Conservation (phyloP, 805 yeast genomes). For the Yamadazyma tumulicola region DNA sequence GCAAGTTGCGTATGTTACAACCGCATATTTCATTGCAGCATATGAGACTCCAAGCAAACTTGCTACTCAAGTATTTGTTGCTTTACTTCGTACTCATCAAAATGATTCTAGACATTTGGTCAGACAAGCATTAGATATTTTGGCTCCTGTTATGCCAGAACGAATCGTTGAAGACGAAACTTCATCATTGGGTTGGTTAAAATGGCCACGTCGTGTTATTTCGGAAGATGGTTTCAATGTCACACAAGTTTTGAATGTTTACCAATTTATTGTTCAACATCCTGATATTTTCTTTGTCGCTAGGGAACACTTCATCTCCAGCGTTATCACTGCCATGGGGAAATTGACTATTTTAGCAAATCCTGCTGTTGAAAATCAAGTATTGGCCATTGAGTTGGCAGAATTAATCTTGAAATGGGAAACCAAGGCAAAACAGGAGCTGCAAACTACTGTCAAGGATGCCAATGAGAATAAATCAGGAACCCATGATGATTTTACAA, state of each 20-base stretch:
- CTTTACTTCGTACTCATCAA: constrained; percentile 79
- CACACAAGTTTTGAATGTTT: constrained; percentile 80
- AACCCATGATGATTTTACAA: constrained; percentile 34
- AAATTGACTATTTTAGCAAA: constrained; percentile 76
- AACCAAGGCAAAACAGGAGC: constrained; percentile 36
- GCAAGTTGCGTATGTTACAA: constrained; percentile 88
- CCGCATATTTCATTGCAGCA: constrained; percentile 78
- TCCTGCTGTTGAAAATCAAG: constrained; percentile 77
- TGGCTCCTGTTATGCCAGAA: constrained; percentile 82
- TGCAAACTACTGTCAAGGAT: neutral
- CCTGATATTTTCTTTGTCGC: constrained; percentile 80
- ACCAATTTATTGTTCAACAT: constrained; percentile 84
- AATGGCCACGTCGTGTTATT: constrained; percentile 90
- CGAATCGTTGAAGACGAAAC: constrained; percentile 56
- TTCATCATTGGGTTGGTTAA: constrained; percentile 70
- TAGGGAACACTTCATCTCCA: constrained; percentile 84
- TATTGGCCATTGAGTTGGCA: constrained; percentile 83
- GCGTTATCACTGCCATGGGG: constrained; percentile 89
- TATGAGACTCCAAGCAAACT: constrained; percentile 87
- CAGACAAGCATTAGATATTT: constrained; percentile 77
- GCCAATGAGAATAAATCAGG: constrained; percentile 4
- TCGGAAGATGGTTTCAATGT: constrained; percentile 88
- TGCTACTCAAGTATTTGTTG: constrained; percentile 89
- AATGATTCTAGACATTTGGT: constrained; percentile 81
- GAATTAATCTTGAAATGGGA: constrained; percentile 89